Conservation (phyloP, 768 basidiomycete species). For the Leccinum longicurvipes region DNA sequence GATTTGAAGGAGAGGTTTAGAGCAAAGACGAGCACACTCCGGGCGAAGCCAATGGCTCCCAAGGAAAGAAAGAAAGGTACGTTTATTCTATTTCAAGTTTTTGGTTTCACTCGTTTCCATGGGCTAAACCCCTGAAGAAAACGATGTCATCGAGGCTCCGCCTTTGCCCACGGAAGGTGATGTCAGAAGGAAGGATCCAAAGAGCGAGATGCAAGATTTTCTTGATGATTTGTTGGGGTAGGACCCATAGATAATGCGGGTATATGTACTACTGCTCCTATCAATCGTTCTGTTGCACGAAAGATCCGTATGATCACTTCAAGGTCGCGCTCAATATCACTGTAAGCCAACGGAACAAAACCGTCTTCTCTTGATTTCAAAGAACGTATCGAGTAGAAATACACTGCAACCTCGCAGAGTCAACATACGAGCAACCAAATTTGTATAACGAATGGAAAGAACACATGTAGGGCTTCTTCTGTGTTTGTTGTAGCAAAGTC, state of each 20-base stretch:
- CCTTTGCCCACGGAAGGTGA: conserved; percentile 43
- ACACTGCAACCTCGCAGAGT: conserved; percentile 1
- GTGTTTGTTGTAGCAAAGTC: conserved; percentile 1
- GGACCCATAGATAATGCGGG: conserved; percentile 1
- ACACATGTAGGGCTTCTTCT: background rate
- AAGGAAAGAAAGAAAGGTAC: conserved; percentile 40
- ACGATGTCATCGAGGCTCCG: conserved; percentile 44
- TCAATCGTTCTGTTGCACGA: background rate
- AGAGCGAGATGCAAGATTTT: conserved; percentile 66
- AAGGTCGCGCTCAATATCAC: background rate
- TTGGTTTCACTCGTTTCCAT: background rate
- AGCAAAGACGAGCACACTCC: conserved; percentile 50
- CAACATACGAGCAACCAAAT: background rate
- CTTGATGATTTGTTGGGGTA: conserved; percentile 61
- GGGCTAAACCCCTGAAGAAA: conserved; percentile 25
- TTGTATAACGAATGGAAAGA: conserved; percentile 6
- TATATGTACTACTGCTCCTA: background rate
- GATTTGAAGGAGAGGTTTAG: conserved; percentile 59
- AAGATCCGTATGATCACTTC: background rate
- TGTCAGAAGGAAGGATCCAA: conserved; percentile 37
- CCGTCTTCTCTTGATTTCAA: background rate
- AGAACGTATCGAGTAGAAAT: conserved; percentile 1
- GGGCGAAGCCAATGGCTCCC: conserved; percentile 33
- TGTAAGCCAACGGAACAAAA: background rate
- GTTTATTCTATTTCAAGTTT: background rate